Evolutionary conservation across 495 filamentous ascomycete genomes (phyloP), one percentile per base, ranked within the genome.

Genomic region (Penicillium chermesinum): DNA sequence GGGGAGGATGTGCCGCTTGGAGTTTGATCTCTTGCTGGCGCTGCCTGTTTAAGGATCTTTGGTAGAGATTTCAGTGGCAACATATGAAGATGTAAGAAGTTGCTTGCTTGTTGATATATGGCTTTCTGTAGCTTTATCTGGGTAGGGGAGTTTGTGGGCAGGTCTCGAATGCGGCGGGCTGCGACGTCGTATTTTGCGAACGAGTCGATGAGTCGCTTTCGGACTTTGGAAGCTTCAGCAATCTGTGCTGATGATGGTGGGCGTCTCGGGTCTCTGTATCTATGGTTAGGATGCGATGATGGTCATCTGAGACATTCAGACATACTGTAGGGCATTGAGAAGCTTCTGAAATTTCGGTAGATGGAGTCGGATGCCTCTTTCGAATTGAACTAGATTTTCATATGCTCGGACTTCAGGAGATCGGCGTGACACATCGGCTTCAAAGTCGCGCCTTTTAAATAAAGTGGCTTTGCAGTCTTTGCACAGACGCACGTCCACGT

Each of bases 51-150:
- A 22, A 96, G 72, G 39, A 95, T 72, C 54, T 86, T 86, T 0
- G 91, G 93, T 0, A 96, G 73, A 7, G 83, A 81, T 65, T 95
- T 95, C 12, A 98, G 71, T 1, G 93, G 89, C 12, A 98, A 76
- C 84, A 98, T 91, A 53, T 98, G 88, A 20, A 91, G 73, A 55
- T 93, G 89, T 1, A 98, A 70, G 59, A 98, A 96, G 50, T 82
- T 83, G 44, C 81, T 84, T 3, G 88, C 87, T 54, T 89, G 82
- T 50, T 87, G 81, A 52, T 95, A 87, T 20, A 98, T 84, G 2
- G 86, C 80, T 55, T 86, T 88, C 58, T 96, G 93, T 13, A 98
- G 73, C 18, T 76, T 77, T 47, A 78, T 62, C 61, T 98, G 89
- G 0, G 87, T 83, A 2, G 82, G 77, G 27, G 83, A 91, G 3